Percentiles rank a stretch among this genome's conserved stretches.
Conservation (phyloP, 2,329 filamentous ascomycete species). For the Aspergillus persii region DNA sequence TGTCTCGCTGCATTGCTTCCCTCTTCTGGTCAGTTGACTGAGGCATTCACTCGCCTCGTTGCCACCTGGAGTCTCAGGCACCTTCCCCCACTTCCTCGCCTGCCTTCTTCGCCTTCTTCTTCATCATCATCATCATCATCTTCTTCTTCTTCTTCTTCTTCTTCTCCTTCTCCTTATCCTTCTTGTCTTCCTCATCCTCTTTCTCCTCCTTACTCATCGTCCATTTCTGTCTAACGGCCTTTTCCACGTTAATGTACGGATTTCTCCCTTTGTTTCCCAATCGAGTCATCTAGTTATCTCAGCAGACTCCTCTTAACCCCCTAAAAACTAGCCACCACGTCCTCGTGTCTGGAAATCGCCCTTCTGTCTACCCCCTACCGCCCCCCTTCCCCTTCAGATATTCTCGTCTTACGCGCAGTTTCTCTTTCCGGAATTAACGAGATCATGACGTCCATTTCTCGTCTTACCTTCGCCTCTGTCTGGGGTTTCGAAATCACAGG, state of each 20-base stretch:
- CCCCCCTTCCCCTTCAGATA: not conserved
- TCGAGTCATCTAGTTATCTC: too few relatives aligned
- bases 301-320: too few relatives aligned
- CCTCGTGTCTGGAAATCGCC: too few relatives aligned
- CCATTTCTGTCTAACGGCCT: too few relatives aligned
- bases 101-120: slow-evolving; percentile 4
- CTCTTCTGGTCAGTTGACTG: not conserved
- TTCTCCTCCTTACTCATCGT: not conserved
- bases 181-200: too few relatives aligned
- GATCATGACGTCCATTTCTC: slow-evolving; percentile 18
- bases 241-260: too few relatives aligned
- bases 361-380: not conserved
- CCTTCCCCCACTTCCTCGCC: not conserved
- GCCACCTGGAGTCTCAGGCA: not conserved
- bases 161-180: not conserved
- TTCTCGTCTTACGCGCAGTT: not conserved
- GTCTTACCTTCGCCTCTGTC: slow-evolving; percentile 30
- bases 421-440: not conserved
- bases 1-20: not conserved
- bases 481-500: slow-evolving; percentile 33
- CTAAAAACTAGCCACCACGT: too few relatives aligned
- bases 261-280: too few relatives aligned
- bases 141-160: not conserved
- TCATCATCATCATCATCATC: too few relatives aligned
- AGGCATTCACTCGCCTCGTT: not conserved